Conservation (phyloP, 148 eudicot genomes). For the Fallopia convolvulus region DNA sequence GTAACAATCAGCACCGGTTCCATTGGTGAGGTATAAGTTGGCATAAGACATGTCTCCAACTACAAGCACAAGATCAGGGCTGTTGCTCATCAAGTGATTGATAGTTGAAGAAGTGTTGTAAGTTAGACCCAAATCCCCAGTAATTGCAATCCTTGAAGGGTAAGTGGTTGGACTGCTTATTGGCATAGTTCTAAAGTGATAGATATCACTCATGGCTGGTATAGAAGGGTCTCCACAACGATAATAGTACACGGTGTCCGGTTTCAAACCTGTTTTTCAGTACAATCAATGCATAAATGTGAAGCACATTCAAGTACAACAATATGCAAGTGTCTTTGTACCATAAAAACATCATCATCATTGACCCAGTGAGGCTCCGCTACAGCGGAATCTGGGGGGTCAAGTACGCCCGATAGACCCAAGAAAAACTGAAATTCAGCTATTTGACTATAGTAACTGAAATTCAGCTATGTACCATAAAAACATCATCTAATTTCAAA, state of each 20-base stretch:
- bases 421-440: too few relatives aligned
- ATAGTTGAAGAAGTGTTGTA: slow-evolving; percentile 74
- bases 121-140: slow-evolving; percentile 88
- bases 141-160: slow-evolving; percentile 59
- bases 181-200: slow-evolving; percentile 77
- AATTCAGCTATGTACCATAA: too few relatives aligned
- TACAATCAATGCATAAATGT: neutral
- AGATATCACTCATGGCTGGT: slow-evolving; percentile 52
- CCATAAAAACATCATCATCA: neutral
- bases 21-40: slow-evolving; percentile 80
- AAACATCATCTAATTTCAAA: neutral
- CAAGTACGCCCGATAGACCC: too few relatives aligned
- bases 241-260: slow-evolving; percentile 60
- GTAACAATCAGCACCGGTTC: slow-evolving; percentile 90
- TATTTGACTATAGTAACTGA: too few relatives aligned
- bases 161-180: slow-evolving; percentile 47
- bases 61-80: slow-evolving; percentile 73
- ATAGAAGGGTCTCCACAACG: slow-evolving; percentile 83
- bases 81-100: slow-evolving; percentile 54
- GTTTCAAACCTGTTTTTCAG: slow-evolving; percentile 45
- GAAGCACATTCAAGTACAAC: neutral
- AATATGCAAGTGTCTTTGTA: too few relatives aligned
- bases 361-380: too few relatives aligned
- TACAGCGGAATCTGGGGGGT: too few relatives aligned
- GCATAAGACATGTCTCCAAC: slow-evolving; percentile 86